Percentiles rank a stretch among this genome's conserved stretches.
Evolutionary conservation across 2,329 filamentous ascomycete genomes (phyloP).

Genomic region (Ceratocystis cacaofunesta): DNA sequence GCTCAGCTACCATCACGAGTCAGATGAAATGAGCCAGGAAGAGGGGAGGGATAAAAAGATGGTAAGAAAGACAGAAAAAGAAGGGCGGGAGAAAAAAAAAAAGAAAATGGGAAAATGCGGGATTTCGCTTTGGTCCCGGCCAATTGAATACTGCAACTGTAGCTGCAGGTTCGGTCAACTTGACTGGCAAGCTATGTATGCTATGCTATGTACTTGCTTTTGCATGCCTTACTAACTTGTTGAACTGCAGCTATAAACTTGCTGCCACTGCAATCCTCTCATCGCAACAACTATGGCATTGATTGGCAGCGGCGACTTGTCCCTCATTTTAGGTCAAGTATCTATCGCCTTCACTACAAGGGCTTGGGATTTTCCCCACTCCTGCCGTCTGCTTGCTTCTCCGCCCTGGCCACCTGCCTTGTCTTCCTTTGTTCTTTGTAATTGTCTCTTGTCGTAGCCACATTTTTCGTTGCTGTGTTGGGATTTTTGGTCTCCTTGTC

Average conservation of each 20-base stretch:
- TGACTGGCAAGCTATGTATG: background rate
- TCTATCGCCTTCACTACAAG: background rate
- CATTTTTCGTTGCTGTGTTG: background rate
- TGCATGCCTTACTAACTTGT: background rate
- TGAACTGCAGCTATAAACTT: background rate
- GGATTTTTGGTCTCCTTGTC: background rate
- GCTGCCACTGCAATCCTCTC: background rate
- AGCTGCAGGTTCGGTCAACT: background rate
- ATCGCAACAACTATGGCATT: background rate
- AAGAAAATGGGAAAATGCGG: background rate
- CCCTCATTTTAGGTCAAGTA: background rate
- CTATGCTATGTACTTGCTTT: background rate
- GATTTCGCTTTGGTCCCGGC: background rate
- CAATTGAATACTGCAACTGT: background rate
- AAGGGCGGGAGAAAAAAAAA: background rate
- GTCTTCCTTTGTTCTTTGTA: background rate
- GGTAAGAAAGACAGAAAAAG: background rate
- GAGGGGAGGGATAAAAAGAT: conserved; percentile 4
- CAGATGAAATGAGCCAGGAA: conserved; percentile 1
- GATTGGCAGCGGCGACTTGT: background rate
- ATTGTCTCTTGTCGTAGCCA: background rate
- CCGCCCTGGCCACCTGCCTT: background rate
- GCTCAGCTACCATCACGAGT: background rate
- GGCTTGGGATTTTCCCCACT: background rate
- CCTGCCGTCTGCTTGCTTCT: background rate